Evolutionary conservation across 176 grass and related monocot species (phyloP), one percentile per base, ranked within the genome.

Genomic region (Luzula sylvatica): DNA sequence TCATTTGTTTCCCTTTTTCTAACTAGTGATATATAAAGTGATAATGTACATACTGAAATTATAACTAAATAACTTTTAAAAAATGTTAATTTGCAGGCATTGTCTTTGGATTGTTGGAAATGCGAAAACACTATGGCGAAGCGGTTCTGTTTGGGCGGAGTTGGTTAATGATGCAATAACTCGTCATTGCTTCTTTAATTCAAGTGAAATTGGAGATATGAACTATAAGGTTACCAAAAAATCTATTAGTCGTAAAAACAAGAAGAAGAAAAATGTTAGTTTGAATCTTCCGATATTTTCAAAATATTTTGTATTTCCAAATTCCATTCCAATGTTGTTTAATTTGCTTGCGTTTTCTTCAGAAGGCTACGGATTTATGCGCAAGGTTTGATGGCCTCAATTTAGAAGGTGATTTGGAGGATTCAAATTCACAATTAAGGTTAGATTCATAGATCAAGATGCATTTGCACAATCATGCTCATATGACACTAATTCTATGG

Each of bases 51-150:
- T n/a, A n/a, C n/a, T 11, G 6, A 7, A 38, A 14, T 38, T 13
- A n/a, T n/a, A 38, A 8, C 23, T 2, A 2, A 25, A 53, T n/a
- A 35, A 35, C 30, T 1, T 35, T 4, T 7, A 35, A 35, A 35
- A 7, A 35, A 35, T 35, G 30, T 58, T 54, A 16, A 51, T 21
- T 38, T 77, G 29, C 75, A 88, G 75, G 56, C 55, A 83, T 42
- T 83, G 85, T 65, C 71, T 88, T 11, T 83, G 79, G 84, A 61
- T 83, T n/a, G 40, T 83, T 28, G 85, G 85, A 39, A 67, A 83
- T 61, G 79, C 69, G 7, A 3, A 20, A 54, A 88, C 85, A 18
- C 42, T 88, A 26, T 11, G 30, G 39, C 13, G 20, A 59, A 80
- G 79, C 20, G 62, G 41, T 5, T 88, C 79, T 8, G 60, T 88